Base-by-base conservation (phyloP, 495 filamentous ascomycete genomes). In the Staphylotrichum tortipilum region DNA sequence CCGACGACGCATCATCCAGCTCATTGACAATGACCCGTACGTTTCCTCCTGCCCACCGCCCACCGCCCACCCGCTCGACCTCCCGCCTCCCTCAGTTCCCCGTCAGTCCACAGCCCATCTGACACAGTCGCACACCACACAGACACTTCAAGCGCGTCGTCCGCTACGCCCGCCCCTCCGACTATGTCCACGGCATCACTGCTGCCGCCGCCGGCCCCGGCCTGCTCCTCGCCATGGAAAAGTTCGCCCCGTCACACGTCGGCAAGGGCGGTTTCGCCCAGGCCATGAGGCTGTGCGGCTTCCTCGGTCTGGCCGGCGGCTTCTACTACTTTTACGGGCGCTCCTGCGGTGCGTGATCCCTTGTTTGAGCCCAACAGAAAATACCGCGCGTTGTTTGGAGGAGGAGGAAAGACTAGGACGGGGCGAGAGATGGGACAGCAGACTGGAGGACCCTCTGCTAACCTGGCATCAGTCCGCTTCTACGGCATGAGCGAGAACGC, bases 1-100 rank as follows among this genome's bases (percentile, higher is more conserved):
- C 47, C 46, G 31, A 55, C 55, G 29, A 46, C 44, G 37, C 47
- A 42, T 29, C 54, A 55, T 52, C 59, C 61, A 97, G 91, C 84
- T 95, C 71, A 97, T 97, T 67, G 91, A 97, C 74, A 89, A 82
- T 72, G 91, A 97, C 71, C 91, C 91, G 91, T 97, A 88, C 66
- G 84, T 69, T 56, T 23, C 37, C 37, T n/a, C 47, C 41, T 19
- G 29, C 47, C 38, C 23, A 31, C 21, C n/a, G n/a, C n/a, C n/a
- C n/a, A n/a, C n/a, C n/a, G n/a, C n/a, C n/a, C n/a, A n/a, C n/a
- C n/a, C n/a, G n/a, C n/a, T n/a, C n/a, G 19, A 36, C 24, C 18
- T 28, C 41, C 17, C 11, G 15, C 37, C 11, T 3, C 23, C 29
- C 9, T 28, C 10, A n/a, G n/a, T n/a, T n/a, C n/a, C n/a, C n/a